These are phyloP conservation scores for Avena sativa DNA, from an alignment of 176 grass and related monocot genomes.

Conservation along the genomic window DNA sequence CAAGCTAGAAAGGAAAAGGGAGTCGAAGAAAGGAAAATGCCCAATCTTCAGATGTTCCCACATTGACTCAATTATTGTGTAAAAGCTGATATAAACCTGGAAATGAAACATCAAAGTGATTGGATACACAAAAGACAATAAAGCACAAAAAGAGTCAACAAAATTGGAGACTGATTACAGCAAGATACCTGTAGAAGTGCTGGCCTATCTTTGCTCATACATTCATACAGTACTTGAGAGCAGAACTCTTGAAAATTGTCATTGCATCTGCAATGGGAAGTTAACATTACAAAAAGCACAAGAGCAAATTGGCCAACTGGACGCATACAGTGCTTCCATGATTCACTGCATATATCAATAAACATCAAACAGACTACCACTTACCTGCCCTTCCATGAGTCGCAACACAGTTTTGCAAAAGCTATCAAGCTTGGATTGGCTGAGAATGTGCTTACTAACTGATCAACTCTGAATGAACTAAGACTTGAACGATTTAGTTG, in stretches of 20 bases:
- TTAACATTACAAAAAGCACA: constrained; percentile 2
- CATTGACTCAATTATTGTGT: constrained; percentile 84
- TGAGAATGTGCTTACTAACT: constrained; percentile 93
- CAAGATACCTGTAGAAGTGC: constrained; percentile 78
- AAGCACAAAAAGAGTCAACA: constrained; percentile 27
- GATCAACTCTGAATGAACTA: constrained; percentile 75
- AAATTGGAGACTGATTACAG: constrained; percentile 26
- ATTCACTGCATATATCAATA: background rate
- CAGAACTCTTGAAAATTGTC: constrained; percentile 88
- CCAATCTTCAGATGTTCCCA: constrained; percentile 72
- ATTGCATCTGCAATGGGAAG: constrained; percentile 69
- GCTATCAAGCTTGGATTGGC: constrained; percentile 95
- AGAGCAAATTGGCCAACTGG: background rate
- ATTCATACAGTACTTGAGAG: constrained; percentile 91
- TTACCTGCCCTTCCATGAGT: constrained; percentile 78
- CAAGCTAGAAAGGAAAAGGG: constrained; percentile 84
- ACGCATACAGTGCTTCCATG: constrained; percentile 23
- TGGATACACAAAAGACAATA: constrained; percentile 17
- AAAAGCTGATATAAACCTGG: constrained; percentile 87
- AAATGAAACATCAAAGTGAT: constrained; percentile 42
- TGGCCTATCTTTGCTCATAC: constrained; percentile 98
- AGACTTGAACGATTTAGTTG: constrained; percentile 36
- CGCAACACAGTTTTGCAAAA: constrained; percentile 85
- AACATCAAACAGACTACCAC: constrained; percentile 32
- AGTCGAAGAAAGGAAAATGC: constrained; percentile 68